A percentile compares a stretch with the other conserved stretches of the same genome.
phyloP scores from a whole-genome alignment of 441 rosid genomes.

The Geranium incanum region DNA sequence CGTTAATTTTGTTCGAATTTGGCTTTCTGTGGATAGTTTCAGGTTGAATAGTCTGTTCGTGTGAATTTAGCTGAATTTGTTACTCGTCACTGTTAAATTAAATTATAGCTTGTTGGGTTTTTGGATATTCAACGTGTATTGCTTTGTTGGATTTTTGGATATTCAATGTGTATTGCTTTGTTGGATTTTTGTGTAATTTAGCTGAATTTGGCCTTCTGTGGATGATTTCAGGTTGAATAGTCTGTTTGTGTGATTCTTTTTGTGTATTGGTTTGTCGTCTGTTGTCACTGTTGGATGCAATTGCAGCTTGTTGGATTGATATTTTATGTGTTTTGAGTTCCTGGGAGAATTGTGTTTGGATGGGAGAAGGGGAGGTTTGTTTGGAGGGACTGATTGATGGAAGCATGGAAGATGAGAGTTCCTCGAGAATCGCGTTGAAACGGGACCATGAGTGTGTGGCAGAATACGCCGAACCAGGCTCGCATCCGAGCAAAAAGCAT shows the following conservation, averaged over 20 bases:
- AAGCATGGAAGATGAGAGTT: slow-evolving; percentile 24
- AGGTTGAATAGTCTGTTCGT: not conserved
- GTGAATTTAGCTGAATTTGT: not conserved
- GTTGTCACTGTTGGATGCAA: not conserved
- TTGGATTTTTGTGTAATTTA: not conserved
- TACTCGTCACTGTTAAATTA: not conserved
- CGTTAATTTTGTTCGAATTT: no score
- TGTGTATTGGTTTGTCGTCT: not conserved
- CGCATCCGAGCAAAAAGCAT: slow-evolving; percentile 43
- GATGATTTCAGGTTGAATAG: not conserved
- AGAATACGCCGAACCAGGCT: slow-evolving; percentile 24
- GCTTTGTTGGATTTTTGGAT: not conserved
- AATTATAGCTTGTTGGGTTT: not conserved
- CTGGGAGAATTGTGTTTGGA: slow-evolving; percentile 18
- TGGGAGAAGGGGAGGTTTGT: slow-evolving; percentile 52
- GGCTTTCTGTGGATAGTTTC: not conserved
- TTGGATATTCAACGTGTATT: not conserved
- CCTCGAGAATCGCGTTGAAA: slow-evolving; percentile 35
- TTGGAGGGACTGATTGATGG: slow-evolving; percentile 28
- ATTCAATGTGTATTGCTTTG: not conserved
- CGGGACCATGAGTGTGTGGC: slow-evolving; percentile 33
- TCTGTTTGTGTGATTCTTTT: not conserved
- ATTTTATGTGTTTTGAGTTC: slow-evolving; percentile 9
- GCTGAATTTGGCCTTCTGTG: not conserved
- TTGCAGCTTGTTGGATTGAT: not conserved